A percentile compares a stretch with the other conserved stretches of the same genome.
These are phyloP conservation scores for Polyplosphaeria fusca DNA, from an alignment of 495 filamentous ascomycete genomes.

Conservation along the genomic window DNA sequence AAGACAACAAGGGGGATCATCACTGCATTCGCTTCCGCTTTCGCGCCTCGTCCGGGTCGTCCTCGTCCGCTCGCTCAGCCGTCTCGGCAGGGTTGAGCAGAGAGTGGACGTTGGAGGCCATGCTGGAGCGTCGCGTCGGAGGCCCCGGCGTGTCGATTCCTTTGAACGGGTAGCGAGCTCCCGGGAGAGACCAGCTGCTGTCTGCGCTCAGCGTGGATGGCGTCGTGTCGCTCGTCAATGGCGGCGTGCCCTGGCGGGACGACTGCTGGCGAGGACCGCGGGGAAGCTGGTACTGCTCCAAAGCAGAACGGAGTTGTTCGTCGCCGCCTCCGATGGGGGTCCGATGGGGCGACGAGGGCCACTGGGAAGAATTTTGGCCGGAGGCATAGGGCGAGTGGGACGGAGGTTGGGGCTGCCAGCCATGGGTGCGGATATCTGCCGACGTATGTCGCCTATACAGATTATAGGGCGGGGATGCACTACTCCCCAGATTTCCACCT, in stretches of 20 bases:
- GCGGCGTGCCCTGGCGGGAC: constrained; percentile 58
- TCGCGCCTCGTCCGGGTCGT: constrained; percentile 48
- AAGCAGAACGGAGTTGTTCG: constrained; percentile 75
- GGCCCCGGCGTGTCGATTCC: constrained; percentile 46
- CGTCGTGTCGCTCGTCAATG: constrained; percentile 34
- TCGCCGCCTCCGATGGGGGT: constrained; percentile 59
- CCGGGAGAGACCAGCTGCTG: constrained; percentile 57
- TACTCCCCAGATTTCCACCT: constrained; percentile 47
- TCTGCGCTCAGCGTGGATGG: constrained; percentile 50
- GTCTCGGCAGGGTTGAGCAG: constrained; percentile 84
- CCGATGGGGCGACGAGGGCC: constrained; percentile 82
- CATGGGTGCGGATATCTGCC: constrained; percentile 87
- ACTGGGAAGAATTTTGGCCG: constrained; percentile 69
- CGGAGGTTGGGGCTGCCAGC: constrained; percentile 63
- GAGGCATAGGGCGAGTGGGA: constrained; percentile 66
- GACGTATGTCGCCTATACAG: constrained; percentile 87
- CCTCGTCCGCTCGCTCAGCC: constrained; percentile 67
- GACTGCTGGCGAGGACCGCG: constrained; percentile 55
- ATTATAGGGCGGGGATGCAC: constrained; percentile 71
- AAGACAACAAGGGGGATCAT: neutral
- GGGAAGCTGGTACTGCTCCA: constrained; percentile 75
- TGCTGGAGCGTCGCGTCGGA: constrained; percentile 66
- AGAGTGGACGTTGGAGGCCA: constrained; percentile 74
- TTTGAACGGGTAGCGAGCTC: constrained; percentile 47
- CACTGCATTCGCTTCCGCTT: constrained; percentile 41